Percentiles rank a stretch among this genome's conserved stretches.
These are phyloP conservation scores for Themeda triandra DNA, from an alignment of 176 grass and related monocot species.

Conservation along the genomic window DNA sequence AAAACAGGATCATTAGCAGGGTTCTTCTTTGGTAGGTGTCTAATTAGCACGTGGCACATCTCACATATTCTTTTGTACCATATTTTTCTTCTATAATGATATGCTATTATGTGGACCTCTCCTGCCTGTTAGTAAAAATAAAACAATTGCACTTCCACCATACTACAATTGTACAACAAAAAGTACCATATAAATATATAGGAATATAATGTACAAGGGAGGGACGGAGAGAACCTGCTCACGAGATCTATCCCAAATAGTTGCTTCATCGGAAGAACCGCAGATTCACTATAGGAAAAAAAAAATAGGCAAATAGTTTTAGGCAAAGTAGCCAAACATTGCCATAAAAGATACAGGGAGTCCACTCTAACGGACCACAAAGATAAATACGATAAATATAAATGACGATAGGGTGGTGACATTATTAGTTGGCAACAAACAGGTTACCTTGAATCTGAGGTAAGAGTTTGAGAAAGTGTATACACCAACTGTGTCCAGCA, in stretches of 20 bases:
- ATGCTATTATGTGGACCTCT: background rate
- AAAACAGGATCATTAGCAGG: background rate
- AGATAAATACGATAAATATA: background rate
- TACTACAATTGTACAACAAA: background rate
- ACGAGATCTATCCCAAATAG: conserved; percentile 88
- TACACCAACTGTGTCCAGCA: conserved; percentile 97
- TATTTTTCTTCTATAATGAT: background rate
- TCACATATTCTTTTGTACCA: background rate
- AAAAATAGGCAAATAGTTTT: background rate
- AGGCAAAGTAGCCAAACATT: background rate
- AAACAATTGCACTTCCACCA: background rate
- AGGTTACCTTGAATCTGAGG: conserved; percentile 76
- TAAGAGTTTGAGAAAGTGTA: conserved; percentile 95
- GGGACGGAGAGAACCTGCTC: conserved; percentile 59
- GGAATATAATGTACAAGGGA: background rate
- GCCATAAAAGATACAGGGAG: background rate
- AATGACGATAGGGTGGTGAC: background rate
- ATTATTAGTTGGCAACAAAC: conserved; percentile 22
- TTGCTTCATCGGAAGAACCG: conserved; percentile 59
- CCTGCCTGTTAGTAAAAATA: background rate
- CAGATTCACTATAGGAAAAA: conserved; percentile 49
- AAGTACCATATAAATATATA: background rate
- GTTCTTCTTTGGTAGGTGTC: background rate
- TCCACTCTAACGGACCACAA: background rate
- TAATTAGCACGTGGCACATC: background rate